Conservation (phyloP, 352 stramenopile genomes). For the Phytophthora crassamura region DNA sequence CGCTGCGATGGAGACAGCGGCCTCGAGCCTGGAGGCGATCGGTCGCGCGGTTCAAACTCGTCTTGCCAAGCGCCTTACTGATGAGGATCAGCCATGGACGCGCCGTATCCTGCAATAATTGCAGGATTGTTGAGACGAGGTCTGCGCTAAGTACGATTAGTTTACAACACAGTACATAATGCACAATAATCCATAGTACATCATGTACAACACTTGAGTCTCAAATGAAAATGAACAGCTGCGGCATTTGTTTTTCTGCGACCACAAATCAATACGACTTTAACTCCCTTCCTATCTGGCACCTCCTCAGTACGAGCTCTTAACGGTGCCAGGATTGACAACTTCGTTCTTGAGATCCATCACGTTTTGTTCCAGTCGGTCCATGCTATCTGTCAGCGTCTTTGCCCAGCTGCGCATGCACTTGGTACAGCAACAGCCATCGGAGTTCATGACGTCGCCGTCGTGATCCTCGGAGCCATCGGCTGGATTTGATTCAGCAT, state of each 20-base stretch:
- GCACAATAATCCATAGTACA: no score
- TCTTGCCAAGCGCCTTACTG: constrained; percentile 14
- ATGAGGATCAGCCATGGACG: constrained; percentile 17
- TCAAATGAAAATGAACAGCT: no score
- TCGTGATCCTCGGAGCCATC: constrained; percentile 21
- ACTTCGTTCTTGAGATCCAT: constrained; percentile 24
- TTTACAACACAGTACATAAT: no score
- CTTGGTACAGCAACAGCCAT: constrained; percentile 38
- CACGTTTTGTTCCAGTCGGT: constrained; percentile 38
- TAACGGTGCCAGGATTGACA: background rate
- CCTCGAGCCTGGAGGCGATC: constrained; percentile 3
- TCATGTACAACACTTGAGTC: no score
- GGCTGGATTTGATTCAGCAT: constrained; percentile 3
- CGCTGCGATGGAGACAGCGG: background rate
- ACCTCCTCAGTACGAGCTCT: background rate
- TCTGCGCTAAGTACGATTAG: constrained; percentile 27
- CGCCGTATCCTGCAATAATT: no score
- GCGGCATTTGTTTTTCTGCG: no score
- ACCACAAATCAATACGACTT: no score
- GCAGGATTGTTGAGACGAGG: background rate
- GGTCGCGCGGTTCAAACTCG: constrained; percentile 4
- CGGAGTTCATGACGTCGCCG: constrained; percentile 30
- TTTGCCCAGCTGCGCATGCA: constrained; percentile 41
- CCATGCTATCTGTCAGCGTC: constrained; percentile 34
- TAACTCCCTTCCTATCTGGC: no score